Base-by-base conservation (phyloP, 2,329 filamentous ascomycete species). In the Fusarium domesticum region DNA sequence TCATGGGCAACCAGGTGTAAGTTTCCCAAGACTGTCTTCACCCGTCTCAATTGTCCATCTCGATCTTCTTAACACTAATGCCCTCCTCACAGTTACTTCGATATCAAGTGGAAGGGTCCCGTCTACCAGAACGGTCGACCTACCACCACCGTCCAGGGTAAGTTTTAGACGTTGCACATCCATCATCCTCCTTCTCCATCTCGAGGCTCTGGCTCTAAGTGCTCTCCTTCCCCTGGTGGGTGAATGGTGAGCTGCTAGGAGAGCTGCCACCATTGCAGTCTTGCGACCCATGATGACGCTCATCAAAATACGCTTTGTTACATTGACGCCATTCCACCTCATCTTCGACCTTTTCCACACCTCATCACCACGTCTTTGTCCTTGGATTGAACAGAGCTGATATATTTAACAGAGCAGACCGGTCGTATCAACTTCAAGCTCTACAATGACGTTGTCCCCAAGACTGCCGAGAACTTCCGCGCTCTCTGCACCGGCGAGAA, bases 351-450 rank as follows among this genome's bases (percentile, higher is more conserved):
- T 16, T 35, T 30, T 31, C 25, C 41, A 20, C 19, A 38, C 19
- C 40, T 34, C 31, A 30, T 7, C 34, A 14, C 36, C 18, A 15
- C 16, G 30, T 36, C 37, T 33, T 31, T 32, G 41, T n/a, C n/a
- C n/a, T n/a, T n/a, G n/a, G n/a, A n/a, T n/a, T n/a, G n/a, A n/a
- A 40, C 38, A 18, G 25, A 42, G 46, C 58, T 61, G 51, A 65
- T 47, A 12, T 39, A 35, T 15, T 11, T 47, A 66, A 54, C 59
- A 89, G 89, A 71, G 51, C 86, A 93, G 74, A 63, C 61, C 40
- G 89, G 86, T 64, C 85, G 87, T 67, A 87, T 97, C 78, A 86
- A 81, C 77, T 95, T 96, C 78, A 83, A 84, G 63, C 88, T 97
- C 68, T 96, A 77, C 79, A 80, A 92, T 68, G 80, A 89, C 58